Evolutionary conservation across 306 rosid genomes (phyloP).

Genomic region (Citrullus mucosospermus): DNA sequence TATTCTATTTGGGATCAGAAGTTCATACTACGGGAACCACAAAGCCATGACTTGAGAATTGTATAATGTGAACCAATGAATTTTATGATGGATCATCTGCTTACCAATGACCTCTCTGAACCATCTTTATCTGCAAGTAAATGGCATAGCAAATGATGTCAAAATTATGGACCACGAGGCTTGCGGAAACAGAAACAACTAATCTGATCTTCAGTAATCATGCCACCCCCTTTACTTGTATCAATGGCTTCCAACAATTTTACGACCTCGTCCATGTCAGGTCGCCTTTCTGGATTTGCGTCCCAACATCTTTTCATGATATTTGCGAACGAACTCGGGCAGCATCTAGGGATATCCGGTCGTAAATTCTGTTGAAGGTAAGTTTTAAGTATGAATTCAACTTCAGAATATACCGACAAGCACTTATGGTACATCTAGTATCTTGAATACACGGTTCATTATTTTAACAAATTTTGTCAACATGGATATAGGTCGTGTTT

Average conservation of each 20-base stretch:
- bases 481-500: background rate
- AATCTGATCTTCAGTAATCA: constrained; percentile 63
- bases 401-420: background rate
- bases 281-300: constrained; percentile 61
- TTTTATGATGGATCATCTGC: background rate
- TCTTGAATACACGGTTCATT: background rate
- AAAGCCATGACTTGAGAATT: background rate
- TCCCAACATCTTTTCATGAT: constrained; percentile 80
- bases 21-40: background rate
- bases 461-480: background rate
- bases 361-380: constrained; percentile 46
- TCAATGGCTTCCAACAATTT: constrained; percentile 61
- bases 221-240: constrained; percentile 86
- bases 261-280: constrained; percentile 70
- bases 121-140: background rate
- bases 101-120: background rate
- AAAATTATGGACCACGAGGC: constrained; percentile 48
- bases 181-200: constrained; percentile 55
- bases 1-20: background rate
- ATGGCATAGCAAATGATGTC: background rate
- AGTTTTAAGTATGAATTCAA: background rate
- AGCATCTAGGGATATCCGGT: constrained; percentile 76
- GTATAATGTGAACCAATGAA: background rate
- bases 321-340: constrained; percentile 42
- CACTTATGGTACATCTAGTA: background rate